These are phyloP conservation scores for Microbotryum violaceum DNA, from an alignment of 1,284 basidiomycete species.

Conservation along the genomic window DNA sequence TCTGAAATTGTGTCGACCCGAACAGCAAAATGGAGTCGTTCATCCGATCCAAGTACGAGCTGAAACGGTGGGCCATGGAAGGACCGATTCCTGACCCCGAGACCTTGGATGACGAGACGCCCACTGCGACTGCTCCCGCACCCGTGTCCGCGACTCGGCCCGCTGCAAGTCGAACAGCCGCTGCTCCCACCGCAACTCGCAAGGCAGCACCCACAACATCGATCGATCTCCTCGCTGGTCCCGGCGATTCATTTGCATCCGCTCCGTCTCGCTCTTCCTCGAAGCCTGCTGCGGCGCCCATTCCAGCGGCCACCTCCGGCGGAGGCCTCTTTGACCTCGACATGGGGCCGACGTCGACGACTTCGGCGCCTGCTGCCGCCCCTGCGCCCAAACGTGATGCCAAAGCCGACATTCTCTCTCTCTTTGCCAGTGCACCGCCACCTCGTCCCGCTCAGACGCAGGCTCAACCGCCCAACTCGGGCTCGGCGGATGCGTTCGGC, in stretches of 20 bases:
- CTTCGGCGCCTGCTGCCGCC: conserved; percentile 44
- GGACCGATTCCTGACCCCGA: conserved; percentile 83
- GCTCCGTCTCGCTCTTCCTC: conserved; percentile 28
- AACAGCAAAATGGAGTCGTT: conserved; percentile 94
- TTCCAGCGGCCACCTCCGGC: conserved; percentile 31
- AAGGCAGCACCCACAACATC: conserved; percentile 13
- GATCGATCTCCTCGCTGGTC: conserved; percentile 25
- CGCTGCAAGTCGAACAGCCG: conserved; percentile 1
- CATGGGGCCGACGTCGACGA: conserved; percentile 52
- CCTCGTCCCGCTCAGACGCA: conserved; percentile 37
- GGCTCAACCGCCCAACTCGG: background rate
- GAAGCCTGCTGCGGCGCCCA: conserved; percentile 10
- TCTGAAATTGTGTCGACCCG: background rate
- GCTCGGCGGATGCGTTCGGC: background rate
- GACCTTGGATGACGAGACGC: conserved; percentile 54
- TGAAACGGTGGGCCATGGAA: conserved; percentile 82
- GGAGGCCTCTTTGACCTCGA: conserved; percentile 79
- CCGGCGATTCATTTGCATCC: conserved; percentile 20
- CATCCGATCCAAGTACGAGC: conserved; percentile 95
- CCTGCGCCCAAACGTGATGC: conserved; percentile 55
- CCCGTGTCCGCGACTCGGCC: background rate
- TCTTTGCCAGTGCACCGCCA: conserved; percentile 56
- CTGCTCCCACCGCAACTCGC: conserved; percentile 6
- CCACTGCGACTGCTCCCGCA: background rate
- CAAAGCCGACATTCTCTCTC: conserved; percentile 77